These are phyloP conservation scores for Fusarium albidum DNA, from an alignment of 2,329 filamentous ascomycete species.

Conservation along the genomic window DNA sequence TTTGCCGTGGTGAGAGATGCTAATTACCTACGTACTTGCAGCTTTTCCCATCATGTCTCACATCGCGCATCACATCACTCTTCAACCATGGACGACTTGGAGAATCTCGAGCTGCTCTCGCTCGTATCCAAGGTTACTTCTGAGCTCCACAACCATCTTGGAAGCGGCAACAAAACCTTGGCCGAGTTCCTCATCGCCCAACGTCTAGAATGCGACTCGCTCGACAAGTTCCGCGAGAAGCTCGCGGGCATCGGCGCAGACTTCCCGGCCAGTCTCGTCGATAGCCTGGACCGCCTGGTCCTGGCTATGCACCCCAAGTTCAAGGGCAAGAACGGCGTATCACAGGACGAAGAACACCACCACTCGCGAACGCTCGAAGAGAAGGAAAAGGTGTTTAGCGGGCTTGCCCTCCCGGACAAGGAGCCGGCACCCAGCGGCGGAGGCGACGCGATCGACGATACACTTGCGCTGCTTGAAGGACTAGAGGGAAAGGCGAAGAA, in stretches of 20 bases:
- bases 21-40: no score
- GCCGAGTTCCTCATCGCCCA: slow-evolving; percentile 97
- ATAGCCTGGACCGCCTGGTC: slow-evolving; percentile 90
- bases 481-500: slow-evolving; percentile 73
- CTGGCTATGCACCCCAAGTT: slow-evolving; percentile 91
- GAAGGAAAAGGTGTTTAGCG: slow-evolving; percentile 90
- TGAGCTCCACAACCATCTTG: slow-evolving; percentile 93
- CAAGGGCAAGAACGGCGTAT: slow-evolving; percentile 63
- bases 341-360: slow-evolving; percentile 51
- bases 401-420: slow-evolving; percentile 85
- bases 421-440: slow-evolving; percentile 51
- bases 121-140: slow-evolving; percentile 94
- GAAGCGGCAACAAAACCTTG: slow-evolving; percentile 91
- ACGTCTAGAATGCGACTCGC: slow-evolving; percentile 75
- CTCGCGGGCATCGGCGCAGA: slow-evolving; percentile 80
- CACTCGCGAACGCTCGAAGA: slow-evolving; percentile 63
- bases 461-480: slow-evolving; percentile 88
- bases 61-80: background rate
- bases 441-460: slow-evolving; percentile 85
- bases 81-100: slow-evolving; percentile 82
- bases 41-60: background rate
- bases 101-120: slow-evolving; percentile 90
- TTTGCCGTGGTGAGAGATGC: no score
- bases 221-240: slow-evolving; percentile 78
- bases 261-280: slow-evolving; percentile 85